Evolutionary conservation across 352 stramenopile species (phyloP), one percentile per base, ranked within the genome.

Genomic region (Pythium pyrilobum): DNA sequence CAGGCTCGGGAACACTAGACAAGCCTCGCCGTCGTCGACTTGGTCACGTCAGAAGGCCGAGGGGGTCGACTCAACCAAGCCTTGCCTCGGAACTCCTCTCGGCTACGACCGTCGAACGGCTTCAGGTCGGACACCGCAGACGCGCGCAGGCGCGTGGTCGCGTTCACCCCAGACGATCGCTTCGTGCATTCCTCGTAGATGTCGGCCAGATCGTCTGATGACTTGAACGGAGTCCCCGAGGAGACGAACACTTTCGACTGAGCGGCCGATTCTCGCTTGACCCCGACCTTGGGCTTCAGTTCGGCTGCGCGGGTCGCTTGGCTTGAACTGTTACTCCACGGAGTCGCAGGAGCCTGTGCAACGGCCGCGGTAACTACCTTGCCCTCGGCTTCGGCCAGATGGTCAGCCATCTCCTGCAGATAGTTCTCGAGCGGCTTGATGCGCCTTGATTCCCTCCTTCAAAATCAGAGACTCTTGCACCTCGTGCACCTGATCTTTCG

Each of bases 101-200:
- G 57, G 8, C 4, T 32, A 2, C 40, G 46, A 13, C 49, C 57
- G 15, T 56, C 48, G 23, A 65, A 65, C 2, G 6, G 1, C 49
- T 64, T 64, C 23, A 58, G 31, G 10, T 64, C 56, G 2, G 56
- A 52, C 2, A 53, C 34, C 9, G 56, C 56, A 7, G 56, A 37
- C 13, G 23, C 12, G 16, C 54, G 54, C 0, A 55, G n/a, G 5
- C 47, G 29, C 4, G 46, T 31, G 11, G 46, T 40, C n/a, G 55
- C 47, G 36, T 37, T 57, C 9, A 63, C 47, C 5, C 18, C 31
- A 15, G 46, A 12, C 33, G 34, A 12, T 29, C n/a, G 40, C 23
- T n/a, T 18, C 43, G 21, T 48, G n/a, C 47, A 56, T 11, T 52
- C 37, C 18, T 63, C 55, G 29, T 52, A 63, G 31, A 63, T 63